A percentile compares a stretch with the other conserved stretches of the same genome.
Evolutionary conservation across 495 filamentous ascomycete genomes (phyloP).

Genomic region (Aspergillus egyptiacus): DNA sequence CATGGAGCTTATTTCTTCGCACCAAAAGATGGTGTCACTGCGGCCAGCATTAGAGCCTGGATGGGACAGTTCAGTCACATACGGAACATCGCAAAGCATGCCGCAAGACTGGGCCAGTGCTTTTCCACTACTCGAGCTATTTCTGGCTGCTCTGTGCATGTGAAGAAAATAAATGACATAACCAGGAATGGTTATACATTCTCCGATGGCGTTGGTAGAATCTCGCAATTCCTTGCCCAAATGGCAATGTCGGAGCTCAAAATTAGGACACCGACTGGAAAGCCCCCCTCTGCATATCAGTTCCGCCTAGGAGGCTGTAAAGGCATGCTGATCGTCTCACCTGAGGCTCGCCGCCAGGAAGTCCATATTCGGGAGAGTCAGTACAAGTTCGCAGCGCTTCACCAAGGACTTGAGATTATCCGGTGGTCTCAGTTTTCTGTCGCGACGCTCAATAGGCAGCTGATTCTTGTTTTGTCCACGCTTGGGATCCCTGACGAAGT

Average conservation of each 20-base stretch:
- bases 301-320: slow-evolving; percentile 91
- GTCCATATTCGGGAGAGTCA: slow-evolving; percentile 78
- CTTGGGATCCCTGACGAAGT: slow-evolving; percentile 64
- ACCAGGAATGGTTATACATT: slow-evolving; percentile 62
- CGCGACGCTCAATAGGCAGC: slow-evolving; percentile 81
- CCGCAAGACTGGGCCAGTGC: slow-evolving; percentile 84
- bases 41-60: slow-evolving; percentile 73
- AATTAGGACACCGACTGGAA: slow-evolving; percentile 37
- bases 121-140: slow-evolving; percentile 88
- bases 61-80: slow-evolving; percentile 87
- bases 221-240: slow-evolving; percentile 68
- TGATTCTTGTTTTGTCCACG: slow-evolving; percentile 75
- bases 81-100: slow-evolving; percentile 72
- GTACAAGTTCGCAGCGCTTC: slow-evolving; percentile 71
- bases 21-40: slow-evolving; percentile 51
- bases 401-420: slow-evolving; percentile 76
- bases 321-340: slow-evolving; percentile 71
- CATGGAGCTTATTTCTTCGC: slow-evolving; percentile 89
- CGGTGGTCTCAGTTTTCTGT: slow-evolving; percentile 65
- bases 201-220: slow-evolving; percentile 91
- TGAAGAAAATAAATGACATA: slow-evolving; percentile 56
- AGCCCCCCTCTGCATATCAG: slow-evolving; percentile 75
- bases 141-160: slow-evolving; percentile 30
- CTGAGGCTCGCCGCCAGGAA: slow-evolving; percentile 52
- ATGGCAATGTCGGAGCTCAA: slow-evolving; percentile 61